Percentiles rank a stretch among this genome's conserved stretches.
Evolutionary conservation across 257 asterid genomes (phyloP).

Genomic region (Solanum dulcamara): DNA sequence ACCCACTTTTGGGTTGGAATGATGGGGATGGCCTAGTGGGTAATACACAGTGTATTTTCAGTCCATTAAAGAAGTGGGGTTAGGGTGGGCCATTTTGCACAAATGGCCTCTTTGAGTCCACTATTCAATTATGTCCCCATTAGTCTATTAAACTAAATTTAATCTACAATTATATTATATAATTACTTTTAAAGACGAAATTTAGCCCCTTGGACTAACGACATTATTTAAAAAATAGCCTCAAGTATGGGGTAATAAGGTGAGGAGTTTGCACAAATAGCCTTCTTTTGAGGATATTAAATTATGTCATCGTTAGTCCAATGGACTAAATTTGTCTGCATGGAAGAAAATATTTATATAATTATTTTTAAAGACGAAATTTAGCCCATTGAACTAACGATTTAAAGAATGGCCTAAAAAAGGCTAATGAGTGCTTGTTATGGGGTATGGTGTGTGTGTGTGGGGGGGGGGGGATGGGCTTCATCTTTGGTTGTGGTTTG

Average conservation of each 20-base stretch:
- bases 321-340: too few species aligned
- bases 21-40: conserved; percentile 22
- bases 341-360: too few species aligned
- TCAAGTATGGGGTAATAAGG: not conserved
- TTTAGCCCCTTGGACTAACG: not conserved
- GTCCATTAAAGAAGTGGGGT: conserved; percentile 8
- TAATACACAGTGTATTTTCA: not conserved
- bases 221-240: not conserved
- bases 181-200: not conserved
- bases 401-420: not conserved
- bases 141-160: not conserved
- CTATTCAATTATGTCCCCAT: not conserved
- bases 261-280: not conserved
- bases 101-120: not conserved
- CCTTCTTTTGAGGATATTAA: not conserved
- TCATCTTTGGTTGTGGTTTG: not conserved
- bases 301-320: not conserved
- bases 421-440: not conserved
- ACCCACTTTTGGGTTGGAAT: conserved; percentile 13
- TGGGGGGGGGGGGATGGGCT: not conserved
- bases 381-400: not conserved
- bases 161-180: not conserved
- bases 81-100: not conserved
- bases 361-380: not conserved
- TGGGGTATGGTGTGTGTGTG: not conserved